A percentile compares a stretch with the other conserved stretches of the same genome.
Evolutionary conservation across 768 basidiomycete genomes (phyloP).

Genomic region (Sporobolomyces roseus): DNA sequence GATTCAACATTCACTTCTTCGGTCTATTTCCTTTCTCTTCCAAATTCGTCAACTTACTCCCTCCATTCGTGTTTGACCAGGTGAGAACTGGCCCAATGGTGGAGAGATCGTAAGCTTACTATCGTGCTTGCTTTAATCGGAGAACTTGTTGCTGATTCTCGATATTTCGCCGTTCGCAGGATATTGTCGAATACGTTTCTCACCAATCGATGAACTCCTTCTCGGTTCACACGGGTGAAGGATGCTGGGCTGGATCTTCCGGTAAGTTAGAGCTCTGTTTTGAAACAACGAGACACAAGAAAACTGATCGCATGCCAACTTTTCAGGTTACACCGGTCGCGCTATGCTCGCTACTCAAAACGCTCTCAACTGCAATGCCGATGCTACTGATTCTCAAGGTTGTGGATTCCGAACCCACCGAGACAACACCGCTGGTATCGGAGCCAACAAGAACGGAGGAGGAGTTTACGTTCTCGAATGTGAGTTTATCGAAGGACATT

Average conservation of each 20-base stretch:
- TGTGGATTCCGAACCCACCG: constrained; percentile 27
- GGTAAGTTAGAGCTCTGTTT: too few relatives aligned
- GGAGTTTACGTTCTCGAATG: constrained; percentile 54
- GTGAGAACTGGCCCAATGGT: constrained; percentile 25
- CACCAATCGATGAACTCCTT: constrained; percentile 22
- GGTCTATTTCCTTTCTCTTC: too few relatives aligned
- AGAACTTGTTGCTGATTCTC: too few relatives aligned
- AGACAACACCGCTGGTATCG: constrained; percentile 46
- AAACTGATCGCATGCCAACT: too few relatives aligned
- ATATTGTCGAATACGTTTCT: constrained; percentile 31
- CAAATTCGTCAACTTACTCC: too few relatives aligned
- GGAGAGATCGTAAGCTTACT: constrained; percentile 3
- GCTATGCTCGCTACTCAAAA: constrained; percentile 21
- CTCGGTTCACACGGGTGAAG: constrained; percentile 23
- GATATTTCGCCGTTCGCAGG: constrained; percentile 7
- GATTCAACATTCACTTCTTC: too few relatives aligned
- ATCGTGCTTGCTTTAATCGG: too few relatives aligned
- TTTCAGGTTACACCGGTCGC: constrained; percentile 12
- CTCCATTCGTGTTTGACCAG: too few relatives aligned
- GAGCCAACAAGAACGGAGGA: constrained; percentile 53
- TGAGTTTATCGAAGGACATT: too few relatives aligned
- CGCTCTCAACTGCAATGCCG: constrained; percentile 30
- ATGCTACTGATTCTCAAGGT: constrained; percentile 21
- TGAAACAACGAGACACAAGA: too few relatives aligned
- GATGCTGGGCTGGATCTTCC: constrained; percentile 25